Evolutionary conservation across 768 basidiomycete genomes (phyloP), one percentile per base, ranked within the genome.

Genomic region (Auricularia sp.): DNA sequence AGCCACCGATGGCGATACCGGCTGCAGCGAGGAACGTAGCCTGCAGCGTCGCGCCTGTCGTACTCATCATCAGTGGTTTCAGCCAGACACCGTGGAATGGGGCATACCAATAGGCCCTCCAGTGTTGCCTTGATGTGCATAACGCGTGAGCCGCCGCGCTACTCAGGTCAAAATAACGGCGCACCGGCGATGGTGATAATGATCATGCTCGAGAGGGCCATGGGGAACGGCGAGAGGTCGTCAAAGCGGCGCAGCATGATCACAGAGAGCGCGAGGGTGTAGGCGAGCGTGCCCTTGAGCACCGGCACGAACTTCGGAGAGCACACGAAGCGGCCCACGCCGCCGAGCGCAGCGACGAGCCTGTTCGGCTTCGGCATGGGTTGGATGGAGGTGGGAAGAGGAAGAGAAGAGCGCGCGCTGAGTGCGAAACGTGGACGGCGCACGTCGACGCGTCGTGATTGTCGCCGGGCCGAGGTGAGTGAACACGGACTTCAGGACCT

Each of bases 111-210:
- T 65, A 16, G 35, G 33, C 14, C 35, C 63, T 35, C 21, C 36
- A 37, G 21, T 24, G 24, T 47, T 61, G 44, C 35, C 54, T n/a
- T 36, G 16, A 36, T 3, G n/a, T 14, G 56, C 24, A 29, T 51
- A 29, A 59, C 39, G 56, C 24, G 56, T 51, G 56, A 59, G 24
- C 18, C 16, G 8, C 24, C 6, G 21, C 39, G 18, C 7, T 3
- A 51, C 62, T 45, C 62, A 62, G 64, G 29, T 71, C 72, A 18
- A 68, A 62, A 71, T 69, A 3, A 71, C 72, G 14, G 69, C 44
- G 62, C 64, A 39, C 69, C 68, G 36, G 70, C 73, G 58, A 73
- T 70, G 14, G 67, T 65, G 14, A 73, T 64, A 45, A 73, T 70
- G 35, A 70, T 65, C 65, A 70, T 70, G 24, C 68, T 67, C 42